A percentile compares a stretch with the other conserved stretches of the same genome.
Conservation (phyloP, 2,329 filamentous ascomycete species). For the Penicillium nordicum region DNA sequence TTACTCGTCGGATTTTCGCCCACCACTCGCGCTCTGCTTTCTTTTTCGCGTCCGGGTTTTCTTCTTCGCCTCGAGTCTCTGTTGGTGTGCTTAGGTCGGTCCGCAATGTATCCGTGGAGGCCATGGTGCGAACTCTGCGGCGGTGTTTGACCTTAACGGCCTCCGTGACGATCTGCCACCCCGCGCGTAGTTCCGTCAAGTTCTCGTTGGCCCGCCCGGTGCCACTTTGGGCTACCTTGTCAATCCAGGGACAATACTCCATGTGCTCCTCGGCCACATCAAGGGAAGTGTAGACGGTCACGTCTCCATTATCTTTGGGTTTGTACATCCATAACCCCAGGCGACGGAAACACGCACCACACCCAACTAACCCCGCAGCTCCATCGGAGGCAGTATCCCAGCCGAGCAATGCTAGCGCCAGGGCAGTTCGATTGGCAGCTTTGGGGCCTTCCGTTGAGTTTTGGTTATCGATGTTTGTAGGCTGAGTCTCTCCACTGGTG, state of each 20-base stretch:
- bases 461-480: background rate
- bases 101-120: constrained; percentile 26
- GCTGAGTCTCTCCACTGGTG: background rate
- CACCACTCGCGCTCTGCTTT: constrained; percentile 69
- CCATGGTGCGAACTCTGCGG: constrained; percentile 28
- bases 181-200: constrained; percentile 36
- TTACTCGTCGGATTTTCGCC: constrained; percentile 67
- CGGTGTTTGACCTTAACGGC: constrained; percentile 42
- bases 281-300: constrained; percentile 49
- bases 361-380: constrained; percentile 65
- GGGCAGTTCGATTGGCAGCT: constrained; percentile 57
- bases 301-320: constrained; percentile 59
- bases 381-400: constrained; percentile 60
- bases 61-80: constrained; percentile 31
- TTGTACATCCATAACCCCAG: constrained; percentile 94
- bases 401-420: constrained; percentile 68
- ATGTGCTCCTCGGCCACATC: constrained; percentile 71
- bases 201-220: constrained; percentile 31
- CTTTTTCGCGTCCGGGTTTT: constrained; percentile 46
- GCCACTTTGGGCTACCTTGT: constrained; percentile 58
- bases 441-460: constrained; percentile 2
- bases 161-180: constrained; percentile 46
- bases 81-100: constrained; percentile 27
- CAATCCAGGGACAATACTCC: constrained; percentile 81
- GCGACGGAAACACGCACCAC: constrained; percentile 80